These are phyloP conservation scores for Croton laevigatus DNA, from an alignment of 441 rosid genomes.

Conservation along the genomic window DNA sequence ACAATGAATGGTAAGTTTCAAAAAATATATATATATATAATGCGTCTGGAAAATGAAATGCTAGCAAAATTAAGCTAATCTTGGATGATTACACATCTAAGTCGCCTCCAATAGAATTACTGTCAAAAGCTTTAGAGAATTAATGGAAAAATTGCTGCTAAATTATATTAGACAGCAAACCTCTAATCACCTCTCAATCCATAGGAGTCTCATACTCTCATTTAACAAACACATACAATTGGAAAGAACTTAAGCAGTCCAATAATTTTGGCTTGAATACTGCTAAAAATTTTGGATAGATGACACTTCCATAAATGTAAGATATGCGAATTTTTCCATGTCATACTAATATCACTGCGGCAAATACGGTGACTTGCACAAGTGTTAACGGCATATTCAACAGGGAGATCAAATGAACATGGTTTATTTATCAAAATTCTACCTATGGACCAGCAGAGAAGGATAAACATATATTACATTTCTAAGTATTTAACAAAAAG, in stretches of 20 bases:
- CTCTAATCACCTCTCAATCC: neutral
- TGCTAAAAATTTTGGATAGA: no score
- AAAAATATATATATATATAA: neutral
- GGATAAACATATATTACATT: neutral
- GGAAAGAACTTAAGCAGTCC: neutral
- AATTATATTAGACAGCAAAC: neutral
- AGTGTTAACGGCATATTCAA: no score
- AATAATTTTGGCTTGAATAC: no score
- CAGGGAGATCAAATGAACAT: no score
- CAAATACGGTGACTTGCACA: neutral
- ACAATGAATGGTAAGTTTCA: neutral
- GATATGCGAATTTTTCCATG: neutral
- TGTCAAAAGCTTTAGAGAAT: neutral
- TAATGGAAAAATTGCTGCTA: neutral
- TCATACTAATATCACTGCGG: neutral
- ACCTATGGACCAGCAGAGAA: neutral
- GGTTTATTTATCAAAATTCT: no score
- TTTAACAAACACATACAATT: neutral
- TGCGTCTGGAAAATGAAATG: neutral
- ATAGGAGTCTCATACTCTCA: neutral
- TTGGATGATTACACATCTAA: neutral
- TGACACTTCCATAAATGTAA: no score
- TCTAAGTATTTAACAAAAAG: neutral
- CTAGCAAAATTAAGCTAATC: neutral
- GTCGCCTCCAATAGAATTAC: neutral